Conservation (phyloP, 1,284 basidiomycete species). For the Fomitopsis schrenkii region DNA sequence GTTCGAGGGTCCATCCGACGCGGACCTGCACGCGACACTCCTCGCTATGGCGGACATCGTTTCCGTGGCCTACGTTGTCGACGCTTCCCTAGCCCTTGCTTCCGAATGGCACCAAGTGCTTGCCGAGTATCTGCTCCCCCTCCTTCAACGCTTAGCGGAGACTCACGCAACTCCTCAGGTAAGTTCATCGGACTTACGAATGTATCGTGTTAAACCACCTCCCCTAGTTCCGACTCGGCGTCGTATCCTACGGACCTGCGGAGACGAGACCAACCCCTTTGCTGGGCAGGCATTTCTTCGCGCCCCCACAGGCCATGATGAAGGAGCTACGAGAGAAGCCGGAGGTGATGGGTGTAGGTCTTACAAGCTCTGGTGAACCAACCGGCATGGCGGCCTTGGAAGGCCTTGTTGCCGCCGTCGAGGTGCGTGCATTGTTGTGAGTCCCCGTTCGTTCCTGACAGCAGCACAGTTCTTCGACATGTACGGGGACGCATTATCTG, state of each 20-base stretch:
- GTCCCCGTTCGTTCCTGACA: background rate
- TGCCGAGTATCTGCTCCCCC: constrained; percentile 43
- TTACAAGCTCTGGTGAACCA: constrained; percentile 43
- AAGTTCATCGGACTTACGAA: background rate
- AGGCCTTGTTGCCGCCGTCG: constrained; percentile 65
- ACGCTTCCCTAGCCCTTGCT: constrained; percentile 55
- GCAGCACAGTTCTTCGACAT: constrained; percentile 49
- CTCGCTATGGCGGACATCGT: constrained; percentile 27
- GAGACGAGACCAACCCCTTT: constrained; percentile 50
- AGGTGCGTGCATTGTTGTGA: constrained; percentile 40
- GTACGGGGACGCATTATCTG: constrained; percentile 26
- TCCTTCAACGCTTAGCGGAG: constrained; percentile 52
- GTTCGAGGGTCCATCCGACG: too few relatives aligned
- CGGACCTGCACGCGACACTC: too few relatives aligned
- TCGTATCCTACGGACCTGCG: constrained; percentile 55
- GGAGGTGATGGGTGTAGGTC: constrained; percentile 49
- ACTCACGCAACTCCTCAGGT: constrained; percentile 19
- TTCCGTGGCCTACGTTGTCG: constrained; percentile 58
- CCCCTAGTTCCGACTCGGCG: constrained; percentile 45
- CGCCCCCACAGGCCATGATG: constrained; percentile 32
- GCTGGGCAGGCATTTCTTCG: constrained; percentile 53
- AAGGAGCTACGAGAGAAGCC: constrained; percentile 47
- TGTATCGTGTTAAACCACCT: too few relatives aligned
- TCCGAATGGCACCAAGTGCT: constrained; percentile 50
- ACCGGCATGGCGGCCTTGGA: constrained; percentile 67